phyloP scores from a whole-genome alignment of 352 stramenopile species.

The Pseudoperonospora humuli region DNA sequence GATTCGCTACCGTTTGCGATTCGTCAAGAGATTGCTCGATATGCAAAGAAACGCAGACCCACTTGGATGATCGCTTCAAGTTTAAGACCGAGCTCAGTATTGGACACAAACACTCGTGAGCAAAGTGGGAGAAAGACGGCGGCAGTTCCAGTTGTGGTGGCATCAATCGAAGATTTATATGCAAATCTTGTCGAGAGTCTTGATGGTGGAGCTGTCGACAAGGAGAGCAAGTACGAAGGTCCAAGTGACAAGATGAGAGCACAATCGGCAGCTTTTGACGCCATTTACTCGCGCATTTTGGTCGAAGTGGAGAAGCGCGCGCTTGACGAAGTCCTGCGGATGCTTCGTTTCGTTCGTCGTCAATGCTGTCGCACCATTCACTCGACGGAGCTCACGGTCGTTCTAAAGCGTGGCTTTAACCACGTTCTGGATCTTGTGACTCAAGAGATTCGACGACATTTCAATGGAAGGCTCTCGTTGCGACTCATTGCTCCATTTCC shows the following conservation, averaged over 20 bases:
- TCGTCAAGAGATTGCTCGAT: conserved; percentile 58
- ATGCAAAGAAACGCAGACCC: conserved; percentile 39
- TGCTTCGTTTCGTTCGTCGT: conserved; percentile 64
- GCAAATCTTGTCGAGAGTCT: conserved; percentile 23
- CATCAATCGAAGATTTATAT: conserved; percentile 52
- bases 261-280: conserved; percentile 41
- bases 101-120: neutral
- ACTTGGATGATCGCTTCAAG: conserved; percentile 15
- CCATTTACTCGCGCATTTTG: conserved; percentile 67
- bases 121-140: conserved; percentile 8
- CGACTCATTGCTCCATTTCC: conserved; percentile 34
- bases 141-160: conserved; percentile 6
- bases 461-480: conserved; percentile 35
- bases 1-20: conserved; percentile 56
- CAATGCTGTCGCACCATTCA: conserved; percentile 33
- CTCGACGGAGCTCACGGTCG: neutral
- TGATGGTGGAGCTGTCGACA: neutral
- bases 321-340: conserved; percentile 49
- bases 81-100: conserved; percentile 1
- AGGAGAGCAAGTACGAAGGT: conserved; percentile 1
- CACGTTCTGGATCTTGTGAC: conserved; percentile 55
- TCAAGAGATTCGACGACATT: conserved; percentile 37
- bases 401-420: conserved; percentile 43
- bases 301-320: conserved; percentile 53
- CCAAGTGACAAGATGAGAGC: neutral